phyloP scores from a whole-genome alignment of 441 rosid species.

The Flueggea neowawraea region DNA sequence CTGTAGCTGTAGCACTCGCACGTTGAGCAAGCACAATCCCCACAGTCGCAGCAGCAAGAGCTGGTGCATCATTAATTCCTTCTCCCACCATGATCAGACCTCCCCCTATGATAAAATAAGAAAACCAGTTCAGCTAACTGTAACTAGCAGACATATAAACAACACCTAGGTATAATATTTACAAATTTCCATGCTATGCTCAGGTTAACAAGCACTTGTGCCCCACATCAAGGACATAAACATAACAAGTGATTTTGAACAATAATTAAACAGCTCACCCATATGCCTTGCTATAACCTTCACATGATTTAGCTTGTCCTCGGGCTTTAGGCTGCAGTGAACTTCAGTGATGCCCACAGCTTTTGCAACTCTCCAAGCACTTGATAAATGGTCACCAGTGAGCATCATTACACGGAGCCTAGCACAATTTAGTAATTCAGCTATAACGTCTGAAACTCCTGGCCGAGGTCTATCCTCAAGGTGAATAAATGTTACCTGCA shows the following conservation, averaged over 20 bases:
- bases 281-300: constrained; percentile 64
- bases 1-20: constrained; percentile 92
- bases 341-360: constrained; percentile 85
- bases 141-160: not conserved
- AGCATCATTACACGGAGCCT: constrained; percentile 77
- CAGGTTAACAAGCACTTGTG: not conserved
- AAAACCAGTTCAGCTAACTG: constrained; percentile 9
- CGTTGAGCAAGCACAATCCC: constrained; percentile 97
- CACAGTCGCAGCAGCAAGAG: constrained; percentile 94
- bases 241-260: constrained; percentile 1
- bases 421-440: constrained; percentile 58
- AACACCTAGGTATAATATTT: not conserved
- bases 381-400: constrained; percentile 93
- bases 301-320: constrained; percentile 84
- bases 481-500: constrained; percentile 84
- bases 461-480: constrained; percentile 87
- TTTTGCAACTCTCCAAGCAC: constrained; percentile 95
- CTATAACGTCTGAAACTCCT: constrained; percentile 71
- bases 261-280: constrained; percentile 37
- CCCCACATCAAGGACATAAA: not conserved
- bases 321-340: constrained; percentile 84
- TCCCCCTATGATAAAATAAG: constrained; percentile 55
- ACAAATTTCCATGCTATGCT: not conserved
- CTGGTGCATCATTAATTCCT: constrained; percentile 97
- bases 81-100: constrained; percentile 95